Evolutionary conservation across 768 basidiomycete species (phyloP), one percentile per base, ranked within the genome.

Genomic region (Suillus subluteus): DNA sequence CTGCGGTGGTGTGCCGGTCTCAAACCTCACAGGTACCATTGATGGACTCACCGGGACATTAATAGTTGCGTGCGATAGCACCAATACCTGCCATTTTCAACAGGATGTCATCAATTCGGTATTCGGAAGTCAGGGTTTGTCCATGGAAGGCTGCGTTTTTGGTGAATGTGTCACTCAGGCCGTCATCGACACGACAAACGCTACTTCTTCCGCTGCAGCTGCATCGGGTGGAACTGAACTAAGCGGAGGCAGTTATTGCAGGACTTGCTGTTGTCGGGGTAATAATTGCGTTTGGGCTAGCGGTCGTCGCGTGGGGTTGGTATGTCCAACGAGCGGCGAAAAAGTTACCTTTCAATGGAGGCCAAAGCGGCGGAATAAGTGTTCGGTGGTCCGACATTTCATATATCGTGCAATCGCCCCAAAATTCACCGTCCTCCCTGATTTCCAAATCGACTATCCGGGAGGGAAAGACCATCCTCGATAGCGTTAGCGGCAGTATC

Each of bases 141-240:
- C 82, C 7, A 81, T 98, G 12, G 83, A 83, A 62, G 87, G 85
- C 0, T 98, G 96, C 76, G 81, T 80, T 0, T 96, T 91, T 70
- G 96, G 96, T 32, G 96, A 98, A 78, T 98, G 96, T 76, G 89
- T 98, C 18, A 79, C 84, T 4, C 95, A 97, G 75, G 84, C 83
- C 65, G 88, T 92, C 44, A 88, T 98, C 64, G 90, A 95, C 73
- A 80, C 82, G 3, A 73, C 79, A 38, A 80, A 78, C 9, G 79
- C 77, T 61, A 76, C 81, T 2, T 79, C 78, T 2, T 62, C 71
- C 8, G 70, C 77, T 3, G 65, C 81, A 21, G 56, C 73, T 16
- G 70, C 69, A 0, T 68, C 70, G 0, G 73, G 79, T 15, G 79
- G 81, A 5, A 81, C 81, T 41, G 78, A 84, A 21, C 85, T 98